Evolutionary conservation across 108 stramenopile genomes (phyloP).

Genomic region (Phaeodactylum tricornutum): DNA sequence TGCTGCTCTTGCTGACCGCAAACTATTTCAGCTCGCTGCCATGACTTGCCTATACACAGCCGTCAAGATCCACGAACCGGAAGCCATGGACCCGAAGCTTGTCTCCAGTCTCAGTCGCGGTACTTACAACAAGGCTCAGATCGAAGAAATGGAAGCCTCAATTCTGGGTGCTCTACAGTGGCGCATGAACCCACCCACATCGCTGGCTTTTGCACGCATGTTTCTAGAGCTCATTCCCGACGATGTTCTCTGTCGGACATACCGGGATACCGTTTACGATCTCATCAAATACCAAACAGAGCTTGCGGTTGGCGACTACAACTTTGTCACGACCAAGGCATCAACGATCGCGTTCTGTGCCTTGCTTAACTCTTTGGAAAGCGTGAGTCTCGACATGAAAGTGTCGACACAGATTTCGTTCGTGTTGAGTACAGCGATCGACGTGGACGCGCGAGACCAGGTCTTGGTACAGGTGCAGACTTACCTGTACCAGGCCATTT

Average conservation of each 20-base stretch:
- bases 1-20: slow-evolving; percentile 17
- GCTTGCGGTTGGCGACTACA: slow-evolving; percentile 21
- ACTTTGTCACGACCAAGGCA: slow-evolving; percentile 11
- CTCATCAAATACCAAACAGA: slow-evolving; percentile 26
- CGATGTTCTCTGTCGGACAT: not conserved
- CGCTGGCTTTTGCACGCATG: slow-evolving; percentile 9
- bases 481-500: slow-evolving; percentile 3
- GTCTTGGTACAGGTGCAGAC: slow-evolving; percentile 1
- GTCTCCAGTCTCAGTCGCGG: slow-evolving; percentile 52
- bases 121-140: slow-evolving; percentile 25
- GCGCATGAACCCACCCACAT: slow-evolving; percentile 35
- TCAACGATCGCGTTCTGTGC: slow-evolving; percentile 28
- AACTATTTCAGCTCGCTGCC: slow-evolving; percentile 60
- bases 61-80: slow-evolving; percentile 53
- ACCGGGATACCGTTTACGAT: slow-evolving; percentile 10
- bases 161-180: slow-evolving; percentile 29
- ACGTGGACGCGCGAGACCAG: not conserved
- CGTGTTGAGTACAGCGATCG: too few species aligned
- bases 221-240: slow-evolving; percentile 9
- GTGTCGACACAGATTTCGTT: not conserved
- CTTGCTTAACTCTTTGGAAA: slow-evolving; percentile 29
- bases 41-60: slow-evolving; percentile 57
- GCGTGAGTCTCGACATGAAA: slow-evolving; percentile 4
- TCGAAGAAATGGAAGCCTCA: slow-evolving; percentile 37
- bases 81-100: slow-evolving; percentile 36